phyloP scores from a whole-genome alignment of 352 stramenopile species.

The Phytophthora agathidicida region DNA sequence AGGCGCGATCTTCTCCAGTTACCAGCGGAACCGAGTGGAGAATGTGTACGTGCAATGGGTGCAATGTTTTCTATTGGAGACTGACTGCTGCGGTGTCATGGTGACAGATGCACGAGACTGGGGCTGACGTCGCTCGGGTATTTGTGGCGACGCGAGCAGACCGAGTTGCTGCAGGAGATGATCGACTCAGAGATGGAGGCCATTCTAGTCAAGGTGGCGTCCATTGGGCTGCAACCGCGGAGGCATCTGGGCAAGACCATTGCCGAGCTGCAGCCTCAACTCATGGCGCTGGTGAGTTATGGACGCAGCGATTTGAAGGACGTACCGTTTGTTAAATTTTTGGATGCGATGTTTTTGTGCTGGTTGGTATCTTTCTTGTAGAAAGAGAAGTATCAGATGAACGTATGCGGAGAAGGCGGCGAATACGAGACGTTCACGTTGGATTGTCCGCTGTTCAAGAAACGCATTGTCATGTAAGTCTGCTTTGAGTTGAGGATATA shows the following conservation, averaged over 20 bases:
- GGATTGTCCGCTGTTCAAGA: conserved; percentile 96
- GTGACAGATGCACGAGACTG: conserved; percentile 90
- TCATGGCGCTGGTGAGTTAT: conserved; percentile 81
- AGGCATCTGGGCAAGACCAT: conserved; percentile 91
- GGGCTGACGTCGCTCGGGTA: conserved; percentile 95
- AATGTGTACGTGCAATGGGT: conserved; percentile 74
- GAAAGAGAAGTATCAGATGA: conserved; percentile 96
- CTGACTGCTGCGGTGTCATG: background rate
- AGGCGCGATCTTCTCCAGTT: conserved; percentile 99
- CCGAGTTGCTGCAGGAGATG: conserved; percentile 95
- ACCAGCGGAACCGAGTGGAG: conserved; percentile 98
- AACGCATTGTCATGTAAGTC: conserved; percentile 91
- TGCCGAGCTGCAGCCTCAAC: conserved; percentile 81
- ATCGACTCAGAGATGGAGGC: conserved; percentile 93
- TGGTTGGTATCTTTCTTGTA: conserved; percentile 18
- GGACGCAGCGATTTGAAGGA: background rate
- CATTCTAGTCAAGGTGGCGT: conserved; percentile 97
- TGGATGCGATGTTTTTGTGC: conserved; percentile 6
- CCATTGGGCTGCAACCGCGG: conserved; percentile 89
- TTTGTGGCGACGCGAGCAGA: conserved; percentile 95
- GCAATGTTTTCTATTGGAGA: background rate
- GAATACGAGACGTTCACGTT: conserved; percentile 99
- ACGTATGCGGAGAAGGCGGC: conserved; percentile 98
- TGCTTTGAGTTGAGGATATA: background rate
- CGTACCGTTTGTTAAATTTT: conserved; percentile 13